Percentiles rank a stretch among this genome's conserved stretches.
These are phyloP conservation scores for Lactuca saligna DNA, from an alignment of 129 eudicot genomes.

Conservation along the genomic window DNA sequence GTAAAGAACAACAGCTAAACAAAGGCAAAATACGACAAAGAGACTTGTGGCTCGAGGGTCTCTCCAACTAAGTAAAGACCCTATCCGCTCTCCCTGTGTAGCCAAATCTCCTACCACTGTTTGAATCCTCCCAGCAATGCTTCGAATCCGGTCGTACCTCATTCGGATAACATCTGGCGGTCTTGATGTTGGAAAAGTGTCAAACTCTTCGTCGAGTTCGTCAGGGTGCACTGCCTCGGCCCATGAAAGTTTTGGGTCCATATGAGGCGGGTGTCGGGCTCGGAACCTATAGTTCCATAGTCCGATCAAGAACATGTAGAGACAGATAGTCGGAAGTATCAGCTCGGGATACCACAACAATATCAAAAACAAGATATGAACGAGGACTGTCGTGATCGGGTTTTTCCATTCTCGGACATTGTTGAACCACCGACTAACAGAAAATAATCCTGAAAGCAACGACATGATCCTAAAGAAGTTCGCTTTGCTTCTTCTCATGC, in stretches of 20 bases:
- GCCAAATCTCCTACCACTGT: conserved; percentile 84
- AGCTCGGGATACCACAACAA: conserved; percentile 71
- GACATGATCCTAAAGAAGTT: conserved; percentile 68
- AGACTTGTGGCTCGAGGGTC: conserved; percentile 83
- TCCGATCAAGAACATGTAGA: conserved; percentile 69
- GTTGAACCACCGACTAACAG: conserved; percentile 54
- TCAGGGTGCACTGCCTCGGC: conserved; percentile 70
- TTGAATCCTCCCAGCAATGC: conserved; percentile 72
- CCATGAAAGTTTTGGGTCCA: conserved; percentile 78
- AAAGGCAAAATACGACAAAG: conserved; percentile 53
- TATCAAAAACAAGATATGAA: conserved; percentile 68
- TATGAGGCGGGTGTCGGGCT: conserved; percentile 78
- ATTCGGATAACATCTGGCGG: conserved; percentile 50
- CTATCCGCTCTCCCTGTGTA: conserved; percentile 75
- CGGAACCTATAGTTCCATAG: conserved; percentile 71
- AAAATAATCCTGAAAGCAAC: conserved; percentile 45
- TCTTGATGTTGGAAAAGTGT: conserved; percentile 69
- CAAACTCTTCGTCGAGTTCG: conserved; percentile 81
- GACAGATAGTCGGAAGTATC: conserved; percentile 60
- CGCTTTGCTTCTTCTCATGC: conserved; percentile 87
- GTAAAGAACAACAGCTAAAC: conserved; percentile 59
- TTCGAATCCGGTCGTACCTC: conserved; percentile 76
- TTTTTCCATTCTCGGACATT: conserved; percentile 69
- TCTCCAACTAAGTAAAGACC: conserved; percentile 66
- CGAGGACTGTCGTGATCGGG: conserved; percentile 63